phyloP scores from a whole-genome alignment of 805 yeast genomes.

The Yarrowia sp. region DNA sequence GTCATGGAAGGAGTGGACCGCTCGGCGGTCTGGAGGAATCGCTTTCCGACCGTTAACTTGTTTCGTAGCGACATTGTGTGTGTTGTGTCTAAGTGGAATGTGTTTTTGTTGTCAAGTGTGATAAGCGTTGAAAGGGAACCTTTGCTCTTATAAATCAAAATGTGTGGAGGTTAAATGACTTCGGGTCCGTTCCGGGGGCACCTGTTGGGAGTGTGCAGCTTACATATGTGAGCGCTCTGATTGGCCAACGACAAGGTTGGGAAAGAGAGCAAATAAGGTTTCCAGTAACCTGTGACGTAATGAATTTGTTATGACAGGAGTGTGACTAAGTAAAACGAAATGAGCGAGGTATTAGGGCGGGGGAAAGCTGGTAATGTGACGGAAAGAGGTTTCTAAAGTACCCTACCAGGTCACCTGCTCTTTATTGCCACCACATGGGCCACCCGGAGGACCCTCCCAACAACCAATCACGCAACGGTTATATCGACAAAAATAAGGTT shows the following conservation, averaged over 20 bases:
- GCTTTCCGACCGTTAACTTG: conserved; percentile 19
- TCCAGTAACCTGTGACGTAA: conserved; percentile 8
- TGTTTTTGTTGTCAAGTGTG: not conserved
- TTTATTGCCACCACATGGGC: not conserved
- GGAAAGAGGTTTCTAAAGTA: no score
- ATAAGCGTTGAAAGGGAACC: conserved; percentile 16
- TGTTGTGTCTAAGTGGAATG: not conserved
- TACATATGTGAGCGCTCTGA: conserved; percentile 12
- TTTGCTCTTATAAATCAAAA: conserved; percentile 32
- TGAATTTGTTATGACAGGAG: not conserved
- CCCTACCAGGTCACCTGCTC: no score
- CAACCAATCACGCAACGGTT: conserved; percentile 15
- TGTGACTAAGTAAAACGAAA: not conserved
- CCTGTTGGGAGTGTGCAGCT: conserved; percentile 14
- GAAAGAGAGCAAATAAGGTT: conserved; percentile 11
- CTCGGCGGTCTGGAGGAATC: conserved; percentile 38
- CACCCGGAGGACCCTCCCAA: not conserved
- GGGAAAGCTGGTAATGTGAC: no score
- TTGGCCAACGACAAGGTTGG: conserved; percentile 3
- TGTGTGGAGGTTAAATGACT: conserved; percentile 31
- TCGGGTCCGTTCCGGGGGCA: conserved; percentile 33
- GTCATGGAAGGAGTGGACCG: conserved; percentile 37
- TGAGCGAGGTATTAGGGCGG: no score
- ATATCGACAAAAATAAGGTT: not conserved
- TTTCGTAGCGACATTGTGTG: conserved; percentile 29